These are phyloP conservation scores for Manihot esculenta DNA, from an alignment of 441 rosid species.

Conservation along the genomic window DNA sequence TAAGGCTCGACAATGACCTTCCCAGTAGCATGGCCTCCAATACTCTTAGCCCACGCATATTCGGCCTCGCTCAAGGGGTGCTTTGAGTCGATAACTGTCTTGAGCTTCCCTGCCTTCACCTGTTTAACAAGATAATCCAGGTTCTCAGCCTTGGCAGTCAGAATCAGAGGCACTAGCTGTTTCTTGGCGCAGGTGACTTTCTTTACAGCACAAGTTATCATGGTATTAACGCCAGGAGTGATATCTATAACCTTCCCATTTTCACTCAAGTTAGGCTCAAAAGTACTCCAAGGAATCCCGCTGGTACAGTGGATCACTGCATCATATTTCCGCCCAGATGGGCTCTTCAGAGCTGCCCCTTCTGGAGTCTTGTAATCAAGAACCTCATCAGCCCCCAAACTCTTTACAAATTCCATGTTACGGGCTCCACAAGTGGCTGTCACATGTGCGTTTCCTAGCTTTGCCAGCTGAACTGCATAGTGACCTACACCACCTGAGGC, in stretches of 20 bases:
- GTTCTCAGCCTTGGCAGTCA: constrained; percentile 47
- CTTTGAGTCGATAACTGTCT: constrained; percentile 64
- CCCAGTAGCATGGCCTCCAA: constrained; percentile 76
- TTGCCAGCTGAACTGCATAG: constrained; percentile 75
- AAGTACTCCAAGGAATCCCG: constrained; percentile 58
- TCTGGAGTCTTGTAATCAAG: constrained; percentile 73
- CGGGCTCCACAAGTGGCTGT: constrained; percentile 81
- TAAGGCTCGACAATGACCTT: constrained; percentile 73
- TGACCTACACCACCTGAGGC: constrained; percentile 91
- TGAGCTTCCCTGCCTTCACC: constrained; percentile 67
- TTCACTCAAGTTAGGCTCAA: constrained; percentile 51
- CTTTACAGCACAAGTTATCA: constrained; percentile 51
- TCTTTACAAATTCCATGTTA: constrained; percentile 60
- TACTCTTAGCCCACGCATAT: constrained; percentile 78
- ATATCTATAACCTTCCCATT: constrained; percentile 67
- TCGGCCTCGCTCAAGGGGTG: constrained; percentile 62
- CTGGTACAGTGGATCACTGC: constrained; percentile 69
- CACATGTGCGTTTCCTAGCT: constrained; percentile 72
- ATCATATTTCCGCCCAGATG: constrained; percentile 69
- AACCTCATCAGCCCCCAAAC: constrained; percentile 75
- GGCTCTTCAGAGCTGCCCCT: constrained; percentile 68
- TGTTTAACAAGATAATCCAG: constrained; percentile 49
- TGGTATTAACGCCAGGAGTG: constrained; percentile 48
- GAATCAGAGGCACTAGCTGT: constrained; percentile 53
- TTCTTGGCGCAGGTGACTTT: constrained; percentile 66